Evolutionary conservation across 2,329 filamentous ascomycete species (phyloP), one percentile per base, ranked within the genome.

Genomic region (Nothomitra cinnamomea): DNA sequence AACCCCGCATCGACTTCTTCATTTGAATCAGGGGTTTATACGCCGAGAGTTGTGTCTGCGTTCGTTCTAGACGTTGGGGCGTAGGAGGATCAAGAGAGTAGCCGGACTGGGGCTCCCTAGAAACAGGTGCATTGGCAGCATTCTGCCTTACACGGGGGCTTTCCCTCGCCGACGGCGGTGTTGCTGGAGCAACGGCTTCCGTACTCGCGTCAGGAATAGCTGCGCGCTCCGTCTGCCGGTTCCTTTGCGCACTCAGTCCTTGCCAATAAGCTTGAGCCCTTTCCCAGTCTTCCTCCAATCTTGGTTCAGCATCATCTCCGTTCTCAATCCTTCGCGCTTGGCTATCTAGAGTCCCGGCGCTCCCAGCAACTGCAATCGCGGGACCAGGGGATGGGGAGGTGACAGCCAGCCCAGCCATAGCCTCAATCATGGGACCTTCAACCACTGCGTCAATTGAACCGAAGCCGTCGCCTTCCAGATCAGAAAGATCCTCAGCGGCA

Each of bases 381-480:
- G 63, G 65, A 43, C 60, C 66, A 13, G 63, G 61, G 3, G 60
- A 57, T 6, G 58, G 55, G 21, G 59, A 49, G 41, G 40, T 28
- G 7, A 51, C 15, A 32, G 40, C 2, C 21, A 54, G 15, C 3
- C 25, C 42, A 24, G 35, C 51, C 21, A 62, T 57, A 21, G 61
- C 59, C 35, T 63, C 57, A 52, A 62, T 57, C 1, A 71, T 60
- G 2, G 83, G 79, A 48, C 74, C 79, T 19, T 81, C 76, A 1
- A 87, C 74, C 7, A 88, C 77, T 10, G 85, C 85, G 64, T 88
- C 76, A 6, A 89, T 71, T 3, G 83, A 88, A 61, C 79, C 72
- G 60, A 87, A 89, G 0, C 82, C 84, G 48, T 77, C 76, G 1
- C 75, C 76, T 40, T 83, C 80, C 2, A 73, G 61, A 13, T 86